These are phyloP conservation scores for Datisca glomerata DNA, from an alignment of 306 rosid genomes.

Conservation along the genomic window DNA sequence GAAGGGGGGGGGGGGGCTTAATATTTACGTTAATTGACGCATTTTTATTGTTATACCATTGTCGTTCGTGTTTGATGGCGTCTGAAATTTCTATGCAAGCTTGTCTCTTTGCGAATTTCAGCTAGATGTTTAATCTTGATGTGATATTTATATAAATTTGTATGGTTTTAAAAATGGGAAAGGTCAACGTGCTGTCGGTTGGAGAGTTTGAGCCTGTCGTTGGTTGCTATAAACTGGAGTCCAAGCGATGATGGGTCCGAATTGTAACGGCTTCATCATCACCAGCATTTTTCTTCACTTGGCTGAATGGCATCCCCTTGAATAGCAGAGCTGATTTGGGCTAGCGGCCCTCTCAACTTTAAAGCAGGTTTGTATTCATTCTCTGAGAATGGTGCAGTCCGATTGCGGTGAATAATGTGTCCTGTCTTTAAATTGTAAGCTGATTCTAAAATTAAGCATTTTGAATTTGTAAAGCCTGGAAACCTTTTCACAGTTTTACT, in stretches of 20 bases:
- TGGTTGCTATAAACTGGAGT: conserved; percentile 51
- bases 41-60: conserved; percentile 8
- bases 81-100: conserved; percentile 19
- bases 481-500: too few relatives aligned
- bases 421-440: too few relatives aligned
- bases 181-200: conserved; percentile 57
- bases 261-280: conserved; percentile 33
- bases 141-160: conserved; percentile 10
- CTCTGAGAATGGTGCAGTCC: conserved; percentile 4
- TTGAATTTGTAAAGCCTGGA: too few relatives aligned
- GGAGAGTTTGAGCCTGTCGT: conserved; percentile 42
- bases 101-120: conserved; percentile 15
- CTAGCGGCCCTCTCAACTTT: conserved; percentile 40
- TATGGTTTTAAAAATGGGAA: conserved; percentile 6
- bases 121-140: conserved; percentile 7
- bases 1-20: conserved; percentile 1
- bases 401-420: too few relatives aligned
- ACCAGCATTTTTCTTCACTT: conserved; percentile 49
- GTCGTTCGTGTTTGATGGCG: conserved; percentile 21
- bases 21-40: background rate
- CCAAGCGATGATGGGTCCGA: conserved; percentile 56
- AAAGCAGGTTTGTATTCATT: conserved; percentile 5
- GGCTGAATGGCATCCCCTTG: conserved; percentile 93
- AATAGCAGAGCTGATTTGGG: conserved; percentile 53
- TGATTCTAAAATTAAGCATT: too few relatives aligned